phyloP scores from a whole-genome alignment of 257 asterid genomes.

The Nicotiana benthamiana region DNA sequence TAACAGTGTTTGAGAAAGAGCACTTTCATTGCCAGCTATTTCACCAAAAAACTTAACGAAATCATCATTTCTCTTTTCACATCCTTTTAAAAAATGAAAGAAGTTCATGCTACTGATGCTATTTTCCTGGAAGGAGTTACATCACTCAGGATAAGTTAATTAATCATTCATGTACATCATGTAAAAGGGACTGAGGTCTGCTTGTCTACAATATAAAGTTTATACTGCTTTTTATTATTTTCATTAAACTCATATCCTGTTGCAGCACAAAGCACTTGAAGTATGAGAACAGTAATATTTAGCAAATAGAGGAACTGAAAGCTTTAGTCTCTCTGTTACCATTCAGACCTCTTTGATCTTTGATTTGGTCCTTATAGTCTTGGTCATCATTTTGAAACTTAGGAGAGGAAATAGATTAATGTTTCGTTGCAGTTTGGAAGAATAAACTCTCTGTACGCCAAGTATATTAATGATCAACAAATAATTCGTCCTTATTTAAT shows the following conservation, averaged over 20 bases:
- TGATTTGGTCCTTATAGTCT: neutral
- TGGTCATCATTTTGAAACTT: neutral
- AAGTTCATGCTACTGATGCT: neutral
- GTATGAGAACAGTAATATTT: neutral
- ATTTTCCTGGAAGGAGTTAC: neutral
- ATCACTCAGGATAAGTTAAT: neutral
- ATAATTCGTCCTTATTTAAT: neutral
- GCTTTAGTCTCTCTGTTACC: neutral
- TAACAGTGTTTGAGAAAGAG: neutral
- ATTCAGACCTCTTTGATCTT: neutral
- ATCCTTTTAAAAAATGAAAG: neutral
- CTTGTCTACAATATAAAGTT: neutral
- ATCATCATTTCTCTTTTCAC: neutral
- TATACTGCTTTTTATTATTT: neutral
- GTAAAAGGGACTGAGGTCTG: neutral
- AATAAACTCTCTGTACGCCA: neutral
- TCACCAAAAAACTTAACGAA: neutral
- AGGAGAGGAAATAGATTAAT: neutral
- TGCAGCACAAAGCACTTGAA: neutral
- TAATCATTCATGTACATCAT: neutral
- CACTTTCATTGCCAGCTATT: neutral
- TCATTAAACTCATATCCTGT: neutral
- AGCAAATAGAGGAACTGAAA: neutral
- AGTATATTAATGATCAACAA: neutral
- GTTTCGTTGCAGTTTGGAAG: neutral